A percentile compares a stretch with the other conserved stretches of the same genome.
Conservation (phyloP, 2,329 filamentous ascomycete genomes). For the Neofusicoccum ribis region DNA sequence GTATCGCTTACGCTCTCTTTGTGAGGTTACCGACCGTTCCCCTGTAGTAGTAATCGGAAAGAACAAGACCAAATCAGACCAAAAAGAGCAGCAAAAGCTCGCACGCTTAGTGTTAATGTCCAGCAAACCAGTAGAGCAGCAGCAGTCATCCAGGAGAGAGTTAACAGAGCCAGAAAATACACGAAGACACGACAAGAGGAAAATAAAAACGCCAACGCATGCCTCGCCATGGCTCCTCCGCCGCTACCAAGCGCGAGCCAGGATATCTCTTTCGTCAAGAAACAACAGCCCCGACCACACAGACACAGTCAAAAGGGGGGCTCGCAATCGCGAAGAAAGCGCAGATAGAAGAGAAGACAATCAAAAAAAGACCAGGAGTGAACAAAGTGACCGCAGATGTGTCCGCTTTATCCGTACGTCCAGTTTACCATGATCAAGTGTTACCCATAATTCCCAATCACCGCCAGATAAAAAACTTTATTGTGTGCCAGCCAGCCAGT, state of each 20-base stretch:
- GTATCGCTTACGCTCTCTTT: not conserved
- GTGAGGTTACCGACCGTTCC: not conserved
- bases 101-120: constrained; percentile 4
- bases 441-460: constrained; percentile 2
- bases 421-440: not conserved
- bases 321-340: not conserved
- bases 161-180: not conserved
- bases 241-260: constrained; percentile 18
- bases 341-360: constrained; percentile 1
- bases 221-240: constrained; percentile 16
- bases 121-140: not conserved
- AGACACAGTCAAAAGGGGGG: constrained; percentile 1
- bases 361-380: not conserved
- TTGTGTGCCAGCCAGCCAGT: constrained; percentile 8
- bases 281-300: constrained; percentile 9
- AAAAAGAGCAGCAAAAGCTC: not conserved
- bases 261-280: constrained; percentile 20
- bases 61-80: not conserved
- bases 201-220: constrained; percentile 16
- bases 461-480: constrained; percentile 11
- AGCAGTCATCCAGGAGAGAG: not conserved
- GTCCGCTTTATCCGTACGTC: constrained; percentile 1
- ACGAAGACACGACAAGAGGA: not conserved
- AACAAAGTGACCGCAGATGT: not conserved
- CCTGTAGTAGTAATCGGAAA: not conserved